Conservation (phyloP, 192 early-diverging fungal species). For the Coemansia guatemalensis region DNA sequence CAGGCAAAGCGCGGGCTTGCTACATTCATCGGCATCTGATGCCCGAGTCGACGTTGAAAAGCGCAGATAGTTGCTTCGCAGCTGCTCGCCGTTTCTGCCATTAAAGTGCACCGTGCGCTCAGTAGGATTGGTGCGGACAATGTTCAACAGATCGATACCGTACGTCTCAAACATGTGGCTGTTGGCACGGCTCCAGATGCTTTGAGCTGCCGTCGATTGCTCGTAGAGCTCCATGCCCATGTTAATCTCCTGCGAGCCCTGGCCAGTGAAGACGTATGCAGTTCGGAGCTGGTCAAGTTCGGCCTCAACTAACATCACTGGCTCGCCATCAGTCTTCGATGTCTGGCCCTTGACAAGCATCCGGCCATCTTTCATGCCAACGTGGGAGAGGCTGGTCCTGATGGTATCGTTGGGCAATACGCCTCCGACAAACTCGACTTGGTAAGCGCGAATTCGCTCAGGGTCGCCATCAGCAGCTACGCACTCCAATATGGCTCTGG, state of each 20-base stretch:
- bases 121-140: slow-evolving; percentile 84
- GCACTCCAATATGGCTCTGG: slow-evolving; percentile 86
- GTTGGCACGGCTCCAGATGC: slow-evolving; percentile 89
- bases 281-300: slow-evolving; percentile 86
- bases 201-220: slow-evolving; percentile 72
- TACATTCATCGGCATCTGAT: slow-evolving; percentile 42
- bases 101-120: slow-evolving; percentile 72
- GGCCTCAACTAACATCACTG: slow-evolving; percentile 73
- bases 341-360: slow-evolving; percentile 90
- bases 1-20: slow-evolving; percentile 48
- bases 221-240: slow-evolving; percentile 95
- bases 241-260: slow-evolving; percentile 90
- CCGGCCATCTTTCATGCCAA: slow-evolving; percentile 69
- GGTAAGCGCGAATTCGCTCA: slow-evolving; percentile 74
- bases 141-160: slow-evolving; percentile 83
- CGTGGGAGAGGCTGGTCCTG: too few species aligned
- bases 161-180: slow-evolving; percentile 78
- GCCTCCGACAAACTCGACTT: too few species aligned
- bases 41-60: slow-evolving; percentile 55
- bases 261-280: slow-evolving; percentile 90
- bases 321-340: slow-evolving; percentile 67
- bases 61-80: slow-evolving; percentile 74
- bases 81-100: slow-evolving; percentile 76
- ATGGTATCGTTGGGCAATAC: too few species aligned
- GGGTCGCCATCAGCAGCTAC: slow-evolving; percentile 85